Conservation (phyloP, 1,139 yeast species). For the Geotrichum carabidarum region DNA sequence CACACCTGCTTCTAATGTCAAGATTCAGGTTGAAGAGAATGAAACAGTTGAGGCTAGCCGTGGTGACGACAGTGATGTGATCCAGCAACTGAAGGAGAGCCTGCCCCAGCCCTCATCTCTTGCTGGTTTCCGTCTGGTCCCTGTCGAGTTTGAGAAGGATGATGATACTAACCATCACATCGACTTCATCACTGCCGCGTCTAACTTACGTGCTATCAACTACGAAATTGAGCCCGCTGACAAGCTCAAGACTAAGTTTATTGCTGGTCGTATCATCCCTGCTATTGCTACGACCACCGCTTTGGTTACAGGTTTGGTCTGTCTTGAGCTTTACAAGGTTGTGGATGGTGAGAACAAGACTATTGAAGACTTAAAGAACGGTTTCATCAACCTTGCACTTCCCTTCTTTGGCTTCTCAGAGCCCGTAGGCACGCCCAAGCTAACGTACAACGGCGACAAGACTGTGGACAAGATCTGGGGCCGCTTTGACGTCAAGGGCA, state of each 20-base stretch:
- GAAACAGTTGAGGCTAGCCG: slow-evolving; percentile 56
- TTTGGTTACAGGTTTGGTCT: slow-evolving; percentile 88
- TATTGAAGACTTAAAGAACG: slow-evolving; percentile 88
- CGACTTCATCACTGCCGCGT: slow-evolving; percentile 94
- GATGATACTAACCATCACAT: slow-evolving; percentile 95
- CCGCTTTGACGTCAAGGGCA: slow-evolving; percentile 75
- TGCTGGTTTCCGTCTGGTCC: slow-evolving; percentile 79
- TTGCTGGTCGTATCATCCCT: slow-evolving; percentile 88
- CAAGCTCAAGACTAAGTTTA: slow-evolving; percentile 67
- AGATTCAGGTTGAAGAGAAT: slow-evolving; percentile 81
- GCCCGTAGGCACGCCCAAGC: slow-evolving; percentile 81
- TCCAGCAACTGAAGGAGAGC: slow-evolving; percentile 55
- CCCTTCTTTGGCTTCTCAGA: slow-evolving; percentile 97
- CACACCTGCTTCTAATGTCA: slow-evolving; percentile 66
- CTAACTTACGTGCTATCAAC: slow-evolving; percentile 90
- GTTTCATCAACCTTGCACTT: slow-evolving; percentile 86
- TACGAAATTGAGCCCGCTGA: slow-evolving; percentile 63
- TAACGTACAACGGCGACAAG: slow-evolving; percentile 67
- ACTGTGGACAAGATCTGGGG: slow-evolving; percentile 92
- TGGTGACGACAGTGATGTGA: slow-evolving; percentile 32
- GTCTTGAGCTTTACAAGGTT: slow-evolving; percentile 86
- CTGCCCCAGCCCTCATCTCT: slow-evolving; percentile 85
- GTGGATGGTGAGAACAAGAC: slow-evolving; percentile 60
- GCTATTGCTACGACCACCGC: slow-evolving; percentile 99
- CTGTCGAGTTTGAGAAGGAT: slow-evolving; percentile 95